Base-by-base conservation (phyloP, 345 rosid species). In the Syzygium aromaticum region DNA sequence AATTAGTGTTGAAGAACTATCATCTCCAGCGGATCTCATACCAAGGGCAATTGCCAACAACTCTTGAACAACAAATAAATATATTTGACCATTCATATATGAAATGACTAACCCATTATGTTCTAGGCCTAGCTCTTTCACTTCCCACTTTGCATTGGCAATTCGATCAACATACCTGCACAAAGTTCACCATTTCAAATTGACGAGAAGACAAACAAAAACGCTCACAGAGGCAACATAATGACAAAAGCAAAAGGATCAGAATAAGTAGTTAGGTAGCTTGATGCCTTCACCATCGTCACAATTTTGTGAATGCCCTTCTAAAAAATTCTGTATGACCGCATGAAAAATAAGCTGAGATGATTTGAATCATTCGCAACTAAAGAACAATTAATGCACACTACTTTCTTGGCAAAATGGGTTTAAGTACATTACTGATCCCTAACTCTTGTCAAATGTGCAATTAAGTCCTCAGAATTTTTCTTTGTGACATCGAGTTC, bases 101-200 rank as follows among this genome's bases (percentile, higher is more conserved):
- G 86, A 90, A 89, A 90, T 86, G 88, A 94, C 98, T 84, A 88
- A 98, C 99, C 99, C 99, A 89, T 98, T 98, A 86, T 98, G 99
- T 91, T 98, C 99, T 80, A 98, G 90, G 57, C 99, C 99, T 38
- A 98, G 94, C 92, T 98, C 99, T 92, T 94, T 98, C 84, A 96
- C 89, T 91, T 98, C 99, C 99, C 99, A 98, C 91, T 95, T 98
- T 43, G 98, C 95, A 89, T 93, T 94, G 88, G 98, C 95, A 90
- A 98, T 93, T 85, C 98, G 95, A 91, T 98, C 99, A 22, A 93
- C 96, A 90, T 96, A 98, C 90, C 99, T 98, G 94, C 87, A 89
- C 89, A 91, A 86, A 80, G 43, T 86, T 63, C 77, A 61, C 86
- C 46, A 9, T 54, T 43, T 84, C 38, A 52, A 54, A 84, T 13